Conservation (phyloP, 176 grass and related monocot species). For the bread wheat (Triticum aestivum) region IWGSC_CS_RefSeq_v2.1 NC_057812.1:193159126-193159625, state of each 20-base stretch:
- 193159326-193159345: background rate
- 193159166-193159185: slow-evolving; percentile 48
- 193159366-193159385: background rate
- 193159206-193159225: slow-evolving; percentile 45
- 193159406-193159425: background rate
- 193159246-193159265: slow-evolving; percentile 16
- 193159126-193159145: slow-evolving; percentile 87
- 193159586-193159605: background rate
- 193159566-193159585: background rate
- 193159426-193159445: background rate
- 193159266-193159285: slow-evolving; percentile 8
- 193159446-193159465: background rate
- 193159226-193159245: slow-evolving; percentile 1
- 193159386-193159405: background rate
- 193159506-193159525: background rate
- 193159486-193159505: background rate
- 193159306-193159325: background rate
- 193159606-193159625: background rate
- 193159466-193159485: background rate
- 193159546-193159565: background rate
- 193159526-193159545: background rate
- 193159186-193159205: slow-evolving; percentile 49
- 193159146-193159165: slow-evolving; percentile 45
- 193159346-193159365: background rate
- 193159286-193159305: slow-evolving; percentile 20